Evolutionary conservation across 768 basidiomycete genomes (phyloP), one percentile per base, ranked within the genome.

Genomic region (Pisolithus tinctorius): DNA sequence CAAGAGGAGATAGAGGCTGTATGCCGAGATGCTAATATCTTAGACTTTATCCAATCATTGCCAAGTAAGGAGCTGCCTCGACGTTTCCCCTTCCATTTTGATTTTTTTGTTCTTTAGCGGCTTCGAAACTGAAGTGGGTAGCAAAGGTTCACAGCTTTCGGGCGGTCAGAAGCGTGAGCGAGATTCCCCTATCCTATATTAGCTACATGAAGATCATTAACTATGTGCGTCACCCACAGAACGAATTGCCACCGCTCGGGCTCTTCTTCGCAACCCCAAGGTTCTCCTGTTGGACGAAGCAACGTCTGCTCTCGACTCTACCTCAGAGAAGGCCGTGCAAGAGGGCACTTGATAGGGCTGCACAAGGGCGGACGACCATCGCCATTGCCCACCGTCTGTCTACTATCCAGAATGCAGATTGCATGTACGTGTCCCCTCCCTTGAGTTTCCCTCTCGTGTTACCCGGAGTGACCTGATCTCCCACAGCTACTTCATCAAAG

Each of bases 301-400:
- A 6, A 93, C 91, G 0, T 92, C 89, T 40, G 92, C 93, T 1
- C 77, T 96, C 29, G 93, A 95, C 64, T 90, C 88, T 8, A 85
- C 83, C 60, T 91, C 88, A 20, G 94, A 96, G 69, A 91, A 90
- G 67, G 86, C 98, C 47, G 96, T 99, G 8, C 95, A 98, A 62
- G 86, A 81, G 5, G n/a, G 96, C 96, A 4, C 77, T 98, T 27
- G 96, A 98, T 68, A 79, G 83, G 62, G 96, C 94, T 6, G 84
- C 93, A 2, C 88, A 83, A 70, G 94, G 93, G 38, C 80, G 95
- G 51, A 95, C 94, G 6, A 96, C 93, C 8, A 86, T 94, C 53
- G 88, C 94, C 16, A 95, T 99, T 55, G 95, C 95, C 2, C 96
- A 98, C 70, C 80, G 96, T 49, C 70, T 99, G 52, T 89, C 88